A percentile compares a stretch with the other conserved stretches of the same genome.
Evolutionary conservation across 345 rosid genomes (phyloP).

Genomic region (Lumnitzera littorea): DNA sequence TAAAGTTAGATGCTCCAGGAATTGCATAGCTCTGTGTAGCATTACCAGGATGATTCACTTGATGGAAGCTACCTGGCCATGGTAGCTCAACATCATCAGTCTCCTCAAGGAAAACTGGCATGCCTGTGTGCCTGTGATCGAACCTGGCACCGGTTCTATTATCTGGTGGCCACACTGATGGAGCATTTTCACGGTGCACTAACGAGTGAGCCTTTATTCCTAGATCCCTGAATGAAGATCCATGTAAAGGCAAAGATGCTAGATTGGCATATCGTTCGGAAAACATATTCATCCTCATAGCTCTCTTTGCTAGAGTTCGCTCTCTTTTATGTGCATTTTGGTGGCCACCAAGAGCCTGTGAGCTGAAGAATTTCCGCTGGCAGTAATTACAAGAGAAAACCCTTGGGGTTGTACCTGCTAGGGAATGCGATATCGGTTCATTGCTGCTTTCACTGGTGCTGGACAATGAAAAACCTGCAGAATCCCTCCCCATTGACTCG

Average conservation of each 20-base stretch:
- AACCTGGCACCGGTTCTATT: slow-evolving; percentile 40
- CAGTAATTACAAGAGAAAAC: slow-evolving; percentile 85
- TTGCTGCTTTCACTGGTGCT: slow-evolving; percentile 62
- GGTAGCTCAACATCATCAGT: slow-evolving; percentile 44
- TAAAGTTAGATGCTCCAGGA: slow-evolving; percentile 25
- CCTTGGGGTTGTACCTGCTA: slow-evolving; percentile 25
- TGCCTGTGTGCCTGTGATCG: slow-evolving; percentile 36
- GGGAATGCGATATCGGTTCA: slow-evolving; percentile 27
- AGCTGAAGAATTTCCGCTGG: slow-evolving; percentile 65
- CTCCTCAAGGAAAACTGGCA: slow-evolving; percentile 46
- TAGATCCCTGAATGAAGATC: slow-evolving; percentile 41
- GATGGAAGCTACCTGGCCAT: slow-evolving; percentile 78
- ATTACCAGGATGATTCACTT: slow-evolving; percentile 20
- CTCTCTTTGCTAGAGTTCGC: slow-evolving; percentile 64
- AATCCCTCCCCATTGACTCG: slow-evolving; percentile 20
- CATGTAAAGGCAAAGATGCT: slow-evolving; percentile 57
- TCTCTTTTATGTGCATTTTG: slow-evolving; percentile 87
- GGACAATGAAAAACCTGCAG: slow-evolving; percentile 37
- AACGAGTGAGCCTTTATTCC: slow-evolving; percentile 64
- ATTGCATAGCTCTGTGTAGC: slow-evolving; percentile 20
- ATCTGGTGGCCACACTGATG: slow-evolving; percentile 31
- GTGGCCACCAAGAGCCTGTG: slow-evolving; percentile 89
- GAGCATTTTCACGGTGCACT: slow-evolving; percentile 20
- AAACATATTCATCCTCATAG: slow-evolving; percentile 60
- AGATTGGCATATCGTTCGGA: slow-evolving; percentile 40